Evolutionary conservation across 768 basidiomycete species (phyloP).

Genomic region (Kwoniella europaea): DNA sequence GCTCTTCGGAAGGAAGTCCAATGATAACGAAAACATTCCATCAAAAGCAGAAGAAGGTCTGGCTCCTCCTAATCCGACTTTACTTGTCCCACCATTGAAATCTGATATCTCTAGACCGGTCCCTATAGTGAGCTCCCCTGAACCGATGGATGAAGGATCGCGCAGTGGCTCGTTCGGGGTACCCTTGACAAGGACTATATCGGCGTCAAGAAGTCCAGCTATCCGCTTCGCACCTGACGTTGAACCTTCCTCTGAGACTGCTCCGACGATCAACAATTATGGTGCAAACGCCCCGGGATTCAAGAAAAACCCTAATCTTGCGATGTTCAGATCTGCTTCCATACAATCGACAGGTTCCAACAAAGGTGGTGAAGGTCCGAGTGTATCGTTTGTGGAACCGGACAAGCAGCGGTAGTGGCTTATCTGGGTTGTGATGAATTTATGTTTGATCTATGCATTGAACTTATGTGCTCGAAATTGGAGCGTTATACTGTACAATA

Average conservation of each 20-base stretch:
- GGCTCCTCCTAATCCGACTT: conserved; percentile 1
- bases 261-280: conserved; percentile 45
- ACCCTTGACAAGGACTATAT: conserved; percentile 30
- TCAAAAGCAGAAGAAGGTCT: conserved; percentile 23
- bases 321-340: conserved; percentile 42
- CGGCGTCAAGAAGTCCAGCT: conserved; percentile 26
- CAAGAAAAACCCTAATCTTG: conserved; percentile 40
- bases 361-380: conserved; percentile 21
- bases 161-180: conserved; percentile 7
- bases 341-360: conserved; percentile 16
- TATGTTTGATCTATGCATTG: neutral
- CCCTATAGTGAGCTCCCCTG: conserved; percentile 16
- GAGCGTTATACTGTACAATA: no score
- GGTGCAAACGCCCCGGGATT: conserved; percentile 43
- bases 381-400: conserved; percentile 36
- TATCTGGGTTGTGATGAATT: neutral
- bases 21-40: conserved; percentile 3
- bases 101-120: conserved; percentile 6
- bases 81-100: conserved; percentile 11
- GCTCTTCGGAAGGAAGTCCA: conserved; percentile 18
- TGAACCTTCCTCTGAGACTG: conserved; percentile 48
- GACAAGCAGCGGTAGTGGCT: conserved; percentile 6
- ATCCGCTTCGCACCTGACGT: conserved; percentile 51
- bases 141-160: neutral
- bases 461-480: neutral